Evolutionary conservation across 441 rosid species (phyloP).

Genomic region (Gossypium trilobum): DNA sequence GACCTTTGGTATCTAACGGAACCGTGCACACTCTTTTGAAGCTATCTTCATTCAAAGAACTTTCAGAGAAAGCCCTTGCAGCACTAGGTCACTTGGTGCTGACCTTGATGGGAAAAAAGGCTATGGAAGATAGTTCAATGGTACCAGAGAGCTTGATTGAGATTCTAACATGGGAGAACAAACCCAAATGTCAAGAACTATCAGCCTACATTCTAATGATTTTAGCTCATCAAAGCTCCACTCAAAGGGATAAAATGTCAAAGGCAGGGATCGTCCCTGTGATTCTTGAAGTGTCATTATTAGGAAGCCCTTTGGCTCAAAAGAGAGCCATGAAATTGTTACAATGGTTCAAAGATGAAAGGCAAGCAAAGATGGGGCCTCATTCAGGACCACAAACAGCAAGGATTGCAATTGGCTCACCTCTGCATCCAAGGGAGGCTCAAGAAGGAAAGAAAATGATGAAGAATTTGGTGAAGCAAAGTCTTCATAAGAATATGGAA

Average conservation of each 20-base stretch:
- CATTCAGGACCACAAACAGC: constrained; percentile 87
- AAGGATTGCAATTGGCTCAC: constrained; percentile 46
- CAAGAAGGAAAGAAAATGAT: constrained; percentile 66
- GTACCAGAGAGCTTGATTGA: constrained; percentile 64
- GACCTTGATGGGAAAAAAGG: constrained; percentile 62
- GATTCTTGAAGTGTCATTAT: constrained; percentile 54
- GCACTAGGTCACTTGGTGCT: constrained; percentile 64
- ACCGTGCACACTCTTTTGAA: constrained; percentile 37
- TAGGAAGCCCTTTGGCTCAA: constrained; percentile 70
- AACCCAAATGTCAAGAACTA: constrained; percentile 74
- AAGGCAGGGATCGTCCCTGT: constrained; percentile 69
- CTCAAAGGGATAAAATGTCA: constrained; percentile 57
- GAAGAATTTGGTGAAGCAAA: constrained; percentile 73
- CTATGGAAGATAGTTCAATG: constrained; percentile 41
- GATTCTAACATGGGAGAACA: constrained; percentile 76
- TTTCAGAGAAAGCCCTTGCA: constrained; percentile 63
- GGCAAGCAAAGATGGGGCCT: constrained; percentile 65
- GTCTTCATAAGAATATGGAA: constrained; percentile 79
- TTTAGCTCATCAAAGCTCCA: constrained; percentile 73
- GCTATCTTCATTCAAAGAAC: constrained; percentile 33
- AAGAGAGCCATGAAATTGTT: constrained; percentile 69
- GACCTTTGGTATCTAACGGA: constrained; percentile 44
- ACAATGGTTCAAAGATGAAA: constrained; percentile 89
- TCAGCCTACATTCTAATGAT: constrained; percentile 72
- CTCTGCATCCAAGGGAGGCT: constrained; percentile 38